Evolutionary conservation across 345 rosid genomes (phyloP).

Genomic region (Sisymbrium irio): DNA sequence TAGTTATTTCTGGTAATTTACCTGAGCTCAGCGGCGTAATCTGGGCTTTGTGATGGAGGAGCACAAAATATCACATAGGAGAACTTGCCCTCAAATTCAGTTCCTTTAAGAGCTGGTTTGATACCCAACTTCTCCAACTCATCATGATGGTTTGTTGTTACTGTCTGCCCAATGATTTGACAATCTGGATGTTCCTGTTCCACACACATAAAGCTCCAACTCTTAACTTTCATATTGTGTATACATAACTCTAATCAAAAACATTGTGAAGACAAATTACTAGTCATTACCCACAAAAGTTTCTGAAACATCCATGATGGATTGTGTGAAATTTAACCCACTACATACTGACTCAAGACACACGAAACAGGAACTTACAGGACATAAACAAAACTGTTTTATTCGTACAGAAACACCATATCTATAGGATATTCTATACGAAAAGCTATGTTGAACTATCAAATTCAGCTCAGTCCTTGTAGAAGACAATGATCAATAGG

Average conservation of each 20-base stretch:
- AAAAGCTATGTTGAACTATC: not conserved
- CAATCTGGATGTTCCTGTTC: constrained; percentile 75
- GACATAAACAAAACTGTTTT: not conserved
- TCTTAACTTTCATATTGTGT: constrained; percentile 8
- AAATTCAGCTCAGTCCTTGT: not conserved
- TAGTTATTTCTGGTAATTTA: constrained; percentile 17
- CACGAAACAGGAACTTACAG: not conserved
- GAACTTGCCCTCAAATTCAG: constrained; percentile 42
- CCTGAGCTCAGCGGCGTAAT: constrained; percentile 86
- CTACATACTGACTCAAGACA: not conserved
- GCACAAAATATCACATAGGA: constrained; percentile 91
- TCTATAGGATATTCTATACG: not conserved
- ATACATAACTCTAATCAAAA: not conserved
- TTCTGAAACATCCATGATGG: not conserved
- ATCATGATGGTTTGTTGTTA: constrained; percentile 73
- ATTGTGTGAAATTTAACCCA: not conserved
- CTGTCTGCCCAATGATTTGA: constrained; percentile 80
- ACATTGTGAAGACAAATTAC: not conserved
- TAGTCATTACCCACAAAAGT: not conserved
- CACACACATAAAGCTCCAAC: constrained; percentile 25
- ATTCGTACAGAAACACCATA: not conserved
- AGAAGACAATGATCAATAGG: not conserved
- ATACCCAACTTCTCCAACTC: constrained; percentile 79
- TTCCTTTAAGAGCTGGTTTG: constrained; percentile 62
- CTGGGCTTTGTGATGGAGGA: constrained; percentile 77